A percentile compares a stretch with the other conserved stretches of the same genome.
Evolutionary conservation across 495 filamentous ascomycete species (phyloP).

Genomic region (Aspergillus asperescens): DNA sequence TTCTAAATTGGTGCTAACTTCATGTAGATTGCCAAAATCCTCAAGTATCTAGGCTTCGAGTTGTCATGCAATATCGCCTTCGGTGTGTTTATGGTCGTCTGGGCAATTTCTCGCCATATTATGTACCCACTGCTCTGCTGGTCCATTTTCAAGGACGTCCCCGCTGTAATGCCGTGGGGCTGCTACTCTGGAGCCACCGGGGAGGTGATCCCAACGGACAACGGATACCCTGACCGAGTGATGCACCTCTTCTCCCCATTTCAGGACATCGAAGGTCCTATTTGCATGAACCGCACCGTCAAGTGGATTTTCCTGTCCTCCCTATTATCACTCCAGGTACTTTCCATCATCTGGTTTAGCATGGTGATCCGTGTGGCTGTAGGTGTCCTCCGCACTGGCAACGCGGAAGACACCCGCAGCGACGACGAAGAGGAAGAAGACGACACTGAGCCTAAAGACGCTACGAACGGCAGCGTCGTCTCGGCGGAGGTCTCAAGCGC

Average conservation of each 20-base stretch:
- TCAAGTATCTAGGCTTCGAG: slow-evolving; percentile 79
- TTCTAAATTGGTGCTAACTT: background rate
- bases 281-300: slow-evolving; percentile 62
- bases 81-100: slow-evolving; percentile 78
- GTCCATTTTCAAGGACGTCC: slow-evolving; percentile 70
- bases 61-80: slow-evolving; percentile 77
- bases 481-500: slow-evolving; percentile 31
- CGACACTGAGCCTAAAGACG: slow-evolving; percentile 13
- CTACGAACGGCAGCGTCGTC: slow-evolving; percentile 19
- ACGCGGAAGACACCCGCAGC: slow-evolving; percentile 71
- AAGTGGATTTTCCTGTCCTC: slow-evolving; percentile 60
- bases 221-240: slow-evolving; percentile 43
- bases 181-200: slow-evolving; percentile 62
- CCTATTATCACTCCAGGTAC: slow-evolving; percentile 65
- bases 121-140: slow-evolving; percentile 72
- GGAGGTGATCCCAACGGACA: slow-evolving; percentile 55
- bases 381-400: slow-evolving; percentile 60
- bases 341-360: slow-evolving; percentile 72
- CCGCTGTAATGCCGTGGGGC: slow-evolving; percentile 55
- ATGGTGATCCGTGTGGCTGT: slow-evolving; percentile 70
- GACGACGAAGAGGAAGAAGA: slow-evolving; percentile 49
- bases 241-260: slow-evolving; percentile 60
- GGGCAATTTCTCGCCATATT: slow-evolving; percentile 80
- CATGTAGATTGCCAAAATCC: slow-evolving; percentile 83
- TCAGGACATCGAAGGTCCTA: slow-evolving; percentile 50